Base-by-base conservation (phyloP, 371 early-diverging fungal genomes). In the Apophysomyces ossiformis region DNA sequence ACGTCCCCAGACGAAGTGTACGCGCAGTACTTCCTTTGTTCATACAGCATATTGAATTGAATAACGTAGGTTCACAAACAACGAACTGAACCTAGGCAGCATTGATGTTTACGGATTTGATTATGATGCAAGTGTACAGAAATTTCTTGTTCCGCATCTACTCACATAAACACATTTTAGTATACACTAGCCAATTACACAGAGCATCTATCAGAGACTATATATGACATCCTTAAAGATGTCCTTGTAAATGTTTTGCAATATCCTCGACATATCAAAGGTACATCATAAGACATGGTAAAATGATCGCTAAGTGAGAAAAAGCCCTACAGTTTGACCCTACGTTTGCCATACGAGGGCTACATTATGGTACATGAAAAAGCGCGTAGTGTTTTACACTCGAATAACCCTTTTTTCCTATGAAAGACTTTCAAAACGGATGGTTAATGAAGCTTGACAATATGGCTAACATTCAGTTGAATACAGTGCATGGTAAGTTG, bases 381-480 rank as follows among this genome's bases (percentile, higher is more conserved):
- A 15, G 18, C 13, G 11, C 2, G 5, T 54, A 36, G 13, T 38
- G 58, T 43, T 6, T 58, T 58, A 45, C 18, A 44, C 6, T 57
- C 32, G 58, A 61, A 15, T 43, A 6, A n/a, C 26, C 18, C 47
- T 44, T 11, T 44, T 41, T 21, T 26, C 36, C 64, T 50, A 21
- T 8, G 9, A 21, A 50, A 81, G 87, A 88, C 66, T 73, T 77
- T 38, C 79, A 85, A 37, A 85, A 84, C 41, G 88, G 90, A 6
- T 89, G 87, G 87, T 61, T 89, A 58, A 87, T 89, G 85, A 89
- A 89, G 64, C 77, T 89, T 38, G 90, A 89, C 65, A 82, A 84
- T 37, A 83, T 81, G 75, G 86, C 82, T 45, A 89, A 88, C 67
- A 84, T 89, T 44, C 88, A 88, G 44, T 61, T 88, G 44, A 87